Evolutionary conservation across 2,329 filamentous ascomycete species (phyloP).

Genomic region (Mycosphaerella sp.): DNA sequence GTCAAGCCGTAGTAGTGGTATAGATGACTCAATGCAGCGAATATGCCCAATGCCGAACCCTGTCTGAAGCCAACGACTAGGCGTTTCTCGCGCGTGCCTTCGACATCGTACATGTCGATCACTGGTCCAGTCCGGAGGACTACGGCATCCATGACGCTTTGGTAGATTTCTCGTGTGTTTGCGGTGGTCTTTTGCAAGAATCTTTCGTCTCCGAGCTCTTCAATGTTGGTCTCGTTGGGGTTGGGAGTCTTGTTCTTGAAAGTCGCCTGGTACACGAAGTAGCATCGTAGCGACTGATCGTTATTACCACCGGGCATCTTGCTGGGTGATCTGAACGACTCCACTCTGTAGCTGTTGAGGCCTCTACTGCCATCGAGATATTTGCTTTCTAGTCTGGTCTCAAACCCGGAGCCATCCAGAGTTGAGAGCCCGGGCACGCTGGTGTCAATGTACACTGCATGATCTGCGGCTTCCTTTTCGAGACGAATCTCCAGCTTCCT

Average conservation of each 20-base stretch:
- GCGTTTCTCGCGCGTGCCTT: constrained; percentile 84
- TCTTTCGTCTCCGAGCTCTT: constrained; percentile 84
- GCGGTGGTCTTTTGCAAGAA: constrained; percentile 93
- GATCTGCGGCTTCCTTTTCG: constrained; percentile 90
- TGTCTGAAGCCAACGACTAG: constrained; percentile 92
- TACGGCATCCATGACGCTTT: constrained; percentile 82
- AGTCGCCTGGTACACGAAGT: constrained; percentile 96
- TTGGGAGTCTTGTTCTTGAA: constrained; percentile 71
- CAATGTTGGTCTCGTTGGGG: constrained; percentile 76
- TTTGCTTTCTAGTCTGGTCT: constrained; percentile 88
- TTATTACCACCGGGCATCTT: constrained; percentile 63
- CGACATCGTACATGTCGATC: constrained; percentile 96
- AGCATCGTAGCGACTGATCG: constrained; percentile 84
- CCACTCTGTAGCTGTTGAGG: constrained; percentile 77
- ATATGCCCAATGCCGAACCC: constrained; percentile 83
- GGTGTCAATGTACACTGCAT: constrained; percentile 98
- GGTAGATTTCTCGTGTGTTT: constrained; percentile 94
- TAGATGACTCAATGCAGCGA: constrained; percentile 89
- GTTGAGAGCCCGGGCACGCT: constrained; percentile 79
- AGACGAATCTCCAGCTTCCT: constrained; percentile 90
- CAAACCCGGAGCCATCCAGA: constrained; percentile 77
- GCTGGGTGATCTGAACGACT: constrained; percentile 91
- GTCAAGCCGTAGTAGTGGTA: constrained; percentile 99
- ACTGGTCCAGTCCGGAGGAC: constrained; percentile 84
- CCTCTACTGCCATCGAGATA: constrained; percentile 75